Percentiles rank a stretch among this genome's conserved stretches.
These are phyloP conservation scores for Gentiana macrophylla DNA, from an alignment of 257 asterid genomes.

Conservation along the genomic window DNA sequence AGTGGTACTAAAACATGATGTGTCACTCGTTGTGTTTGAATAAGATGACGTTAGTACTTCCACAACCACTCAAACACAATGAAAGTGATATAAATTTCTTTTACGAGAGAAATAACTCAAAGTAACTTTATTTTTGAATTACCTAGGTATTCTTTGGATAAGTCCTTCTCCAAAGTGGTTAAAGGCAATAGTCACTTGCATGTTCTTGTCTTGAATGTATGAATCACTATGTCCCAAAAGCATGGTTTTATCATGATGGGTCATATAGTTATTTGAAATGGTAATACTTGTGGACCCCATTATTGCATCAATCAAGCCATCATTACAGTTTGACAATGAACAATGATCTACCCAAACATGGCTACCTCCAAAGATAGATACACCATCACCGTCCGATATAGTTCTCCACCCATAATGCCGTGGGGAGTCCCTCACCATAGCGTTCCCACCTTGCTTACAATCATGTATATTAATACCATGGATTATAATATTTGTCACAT, in stretches of 20 bases:
- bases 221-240: conserved; percentile 71
- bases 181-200: conserved; percentile 74
- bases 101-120: no score
- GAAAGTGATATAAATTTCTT: no score
- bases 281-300: conserved; percentile 67
- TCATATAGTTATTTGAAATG: conserved; percentile 54
- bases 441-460: conserved; percentile 71
- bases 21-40: no score
- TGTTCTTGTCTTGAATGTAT: conserved; percentile 40
- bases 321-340: conserved; percentile 48
- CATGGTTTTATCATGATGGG: conserved; percentile 79
- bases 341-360: conserved; percentile 87
- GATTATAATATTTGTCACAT: conserved; percentile 59
- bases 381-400: conserved; percentile 74
- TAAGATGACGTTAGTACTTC: no score
- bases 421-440: conserved; percentile 62
- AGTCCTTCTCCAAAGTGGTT: conserved; percentile 89
- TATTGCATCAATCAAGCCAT: conserved; percentile 65
- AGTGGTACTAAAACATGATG: no score
- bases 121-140: not conserved
- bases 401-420: conserved; percentile 67
- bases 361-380: conserved; percentile 60
- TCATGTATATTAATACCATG: conserved; percentile 75
- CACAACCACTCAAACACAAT: no score
- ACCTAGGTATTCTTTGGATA: conserved; percentile 88